Percentiles rank a stretch among this genome's conserved stretches.
These are phyloP conservation scores for Lactarius trivialis DNA, from an alignment of 768 basidiomycete species.

Conservation along the genomic window DNA sequence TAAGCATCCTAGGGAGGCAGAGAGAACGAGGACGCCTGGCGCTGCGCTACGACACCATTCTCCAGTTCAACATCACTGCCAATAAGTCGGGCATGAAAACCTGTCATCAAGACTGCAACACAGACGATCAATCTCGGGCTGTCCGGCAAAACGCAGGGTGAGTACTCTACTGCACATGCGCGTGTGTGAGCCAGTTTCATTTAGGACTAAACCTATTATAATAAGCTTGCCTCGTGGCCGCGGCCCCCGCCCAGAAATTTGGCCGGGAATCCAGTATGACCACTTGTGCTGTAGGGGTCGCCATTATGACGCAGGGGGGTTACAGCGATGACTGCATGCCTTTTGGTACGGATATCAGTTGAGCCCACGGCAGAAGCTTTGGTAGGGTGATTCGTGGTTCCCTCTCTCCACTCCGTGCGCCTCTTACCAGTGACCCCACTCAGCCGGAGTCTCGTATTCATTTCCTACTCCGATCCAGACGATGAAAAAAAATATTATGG, in stretches of 20 bases:
- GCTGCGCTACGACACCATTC: not conserved
- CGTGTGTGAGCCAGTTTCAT: not conserved
- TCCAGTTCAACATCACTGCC: not conserved
- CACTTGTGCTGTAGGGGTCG: no score
- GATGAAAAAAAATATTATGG: not conserved
- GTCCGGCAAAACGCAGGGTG: not conserved
- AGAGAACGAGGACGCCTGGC: not conserved
- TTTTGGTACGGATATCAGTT: not conserved
- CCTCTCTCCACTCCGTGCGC: not conserved
- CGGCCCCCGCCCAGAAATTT: not conserved
- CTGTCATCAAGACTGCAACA: not conserved
- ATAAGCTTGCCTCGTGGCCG: conserved; percentile 1
- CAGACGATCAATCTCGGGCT: not conserved
- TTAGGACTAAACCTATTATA: not conserved
- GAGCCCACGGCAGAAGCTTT: not conserved
- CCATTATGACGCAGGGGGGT: not conserved
- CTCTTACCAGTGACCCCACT: not conserved
- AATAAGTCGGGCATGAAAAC: not conserved
- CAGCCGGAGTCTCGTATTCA: not conserved
- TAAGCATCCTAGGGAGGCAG: not conserved
- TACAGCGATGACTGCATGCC: not conserved
- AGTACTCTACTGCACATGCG: not conserved
- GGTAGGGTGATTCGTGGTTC: not conserved
- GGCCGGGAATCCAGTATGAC: conserved; percentile 1
- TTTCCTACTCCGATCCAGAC: not conserved